These are phyloP conservation scores for Auricularia sp. DNA, from an alignment of 768 basidiomycete species.

Conservation along the genomic window DNA sequence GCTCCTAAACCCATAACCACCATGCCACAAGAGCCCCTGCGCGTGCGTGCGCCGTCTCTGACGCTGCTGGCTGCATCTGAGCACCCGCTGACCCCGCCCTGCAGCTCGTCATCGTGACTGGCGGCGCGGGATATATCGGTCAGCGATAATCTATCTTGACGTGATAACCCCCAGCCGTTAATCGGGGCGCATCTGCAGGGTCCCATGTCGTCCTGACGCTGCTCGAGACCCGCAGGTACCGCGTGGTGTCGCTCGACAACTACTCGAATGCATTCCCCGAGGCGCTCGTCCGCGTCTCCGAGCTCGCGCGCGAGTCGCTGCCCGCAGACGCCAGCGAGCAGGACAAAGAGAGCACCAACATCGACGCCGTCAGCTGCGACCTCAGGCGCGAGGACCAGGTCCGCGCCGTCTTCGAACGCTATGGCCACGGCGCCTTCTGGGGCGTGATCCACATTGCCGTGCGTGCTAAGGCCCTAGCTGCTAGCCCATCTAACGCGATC, in stretches of 20 bases:
- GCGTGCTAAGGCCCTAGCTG: conserved; percentile 21
- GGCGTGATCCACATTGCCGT: conserved; percentile 94
- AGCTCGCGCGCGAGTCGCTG: conserved; percentile 69
- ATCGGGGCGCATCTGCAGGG: conserved; percentile 35
- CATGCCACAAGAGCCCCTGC: conserved; percentile 4
- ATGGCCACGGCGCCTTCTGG: conserved; percentile 87
- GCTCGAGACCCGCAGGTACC: conserved; percentile 79
- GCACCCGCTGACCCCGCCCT: neutral
- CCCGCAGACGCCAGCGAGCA: conserved; percentile 51
- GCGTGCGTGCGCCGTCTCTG: neutral
- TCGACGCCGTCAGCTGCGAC: conserved; percentile 64
- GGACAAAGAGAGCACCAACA: conserved; percentile 61
- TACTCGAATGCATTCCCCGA: conserved; percentile 80
- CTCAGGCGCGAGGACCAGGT: conserved; percentile 64
- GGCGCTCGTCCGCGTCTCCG: conserved; percentile 63
- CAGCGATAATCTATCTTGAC: conserved; percentile 9
- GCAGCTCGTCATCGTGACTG: conserved; percentile 58
- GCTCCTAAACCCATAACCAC: neutral
- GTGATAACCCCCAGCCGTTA: conserved; percentile 7
- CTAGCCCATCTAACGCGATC: conserved; percentile 4
- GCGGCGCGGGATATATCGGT: conserved; percentile 91
- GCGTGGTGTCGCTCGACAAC: conserved; percentile 92
- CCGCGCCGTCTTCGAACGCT: conserved; percentile 68
- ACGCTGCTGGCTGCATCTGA: neutral
- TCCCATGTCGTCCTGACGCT: conserved; percentile 87